Percentiles rank a stretch among this genome's conserved stretches.
phyloP scores from a whole-genome alignment of 768 basidiomycete genomes.

The Amanita fuliginea region DNA sequence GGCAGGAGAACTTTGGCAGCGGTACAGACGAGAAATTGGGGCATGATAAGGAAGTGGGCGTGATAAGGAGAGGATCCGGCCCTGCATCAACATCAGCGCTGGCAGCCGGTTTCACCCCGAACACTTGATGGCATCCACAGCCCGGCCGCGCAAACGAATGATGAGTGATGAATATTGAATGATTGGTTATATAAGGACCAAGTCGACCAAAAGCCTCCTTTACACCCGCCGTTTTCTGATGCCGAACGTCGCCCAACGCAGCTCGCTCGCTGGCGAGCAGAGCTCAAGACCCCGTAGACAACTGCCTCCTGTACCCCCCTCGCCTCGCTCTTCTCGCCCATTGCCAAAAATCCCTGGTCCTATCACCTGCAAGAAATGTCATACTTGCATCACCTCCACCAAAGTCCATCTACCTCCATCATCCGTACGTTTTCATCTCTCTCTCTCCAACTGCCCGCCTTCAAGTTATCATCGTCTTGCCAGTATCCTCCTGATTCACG shows the following conservation, averaged over 20 bases:
- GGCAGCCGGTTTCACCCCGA: too few relatives aligned
- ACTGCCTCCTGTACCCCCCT: slow-evolving; percentile 13
- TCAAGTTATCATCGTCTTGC: background rate
- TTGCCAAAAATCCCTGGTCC: slow-evolving; percentile 38
- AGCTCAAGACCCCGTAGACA: slow-evolving; percentile 7
- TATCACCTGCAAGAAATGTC: slow-evolving; percentile 35
- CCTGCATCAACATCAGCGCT: too few relatives aligned
- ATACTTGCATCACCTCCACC: slow-evolving; percentile 31
- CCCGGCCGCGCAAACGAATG: too few relatives aligned
- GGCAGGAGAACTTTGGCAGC: slow-evolving; percentile 52
- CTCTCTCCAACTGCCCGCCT: background rate
- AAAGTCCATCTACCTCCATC: slow-evolving; percentile 29
- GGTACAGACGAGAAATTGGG: slow-evolving; percentile 25
- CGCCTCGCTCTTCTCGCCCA: slow-evolving; percentile 26
- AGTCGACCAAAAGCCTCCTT: too few relatives aligned
- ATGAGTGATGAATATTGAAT: too few relatives aligned
- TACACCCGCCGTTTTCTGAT: background rate
- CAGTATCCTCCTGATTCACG: slow-evolving; percentile 36
- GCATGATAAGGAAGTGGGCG: background rate
- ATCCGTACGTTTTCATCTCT: slow-evolving; percentile 18
- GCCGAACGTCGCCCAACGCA: slow-evolving; percentile 11
- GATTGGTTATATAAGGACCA: too few relatives aligned
- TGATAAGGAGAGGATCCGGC: background rate
- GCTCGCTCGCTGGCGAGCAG: slow-evolving; percentile 11
- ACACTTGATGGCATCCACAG: too few relatives aligned